These are phyloP conservation scores for Wilcoxina mikolae DNA, from an alignment of 495 filamentous ascomycete species.

Conservation along the genomic window DNA sequence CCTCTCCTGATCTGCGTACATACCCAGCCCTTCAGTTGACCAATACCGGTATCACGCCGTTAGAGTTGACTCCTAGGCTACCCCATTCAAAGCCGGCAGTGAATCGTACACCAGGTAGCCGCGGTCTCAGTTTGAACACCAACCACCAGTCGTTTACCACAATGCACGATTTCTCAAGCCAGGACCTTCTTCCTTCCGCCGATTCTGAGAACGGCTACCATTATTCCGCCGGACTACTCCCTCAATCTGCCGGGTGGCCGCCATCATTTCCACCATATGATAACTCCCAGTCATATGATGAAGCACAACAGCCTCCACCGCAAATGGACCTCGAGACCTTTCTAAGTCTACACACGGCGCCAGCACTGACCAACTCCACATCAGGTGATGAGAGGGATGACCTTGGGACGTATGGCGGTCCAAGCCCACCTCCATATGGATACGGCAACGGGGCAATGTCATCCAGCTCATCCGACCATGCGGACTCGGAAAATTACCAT, in stretches of 20 bases:
- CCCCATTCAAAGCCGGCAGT: conserved; percentile 17
- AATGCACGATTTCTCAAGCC: conserved; percentile 22
- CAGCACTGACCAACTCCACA: conserved; percentile 21
- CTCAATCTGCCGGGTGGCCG: conserved; percentile 27
- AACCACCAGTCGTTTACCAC: conserved; percentile 21
- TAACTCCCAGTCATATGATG: conserved; percentile 18
- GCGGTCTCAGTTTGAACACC: conserved; percentile 26
- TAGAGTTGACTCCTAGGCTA: conserved; percentile 25
- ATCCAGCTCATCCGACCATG: conserved; percentile 27
- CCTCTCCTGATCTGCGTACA: conserved; percentile 25
- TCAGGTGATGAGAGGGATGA: conserved; percentile 28
- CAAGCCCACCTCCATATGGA: conserved; percentile 19
- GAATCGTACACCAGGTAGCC: conserved; percentile 11
- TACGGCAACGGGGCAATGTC: conserved; percentile 21
- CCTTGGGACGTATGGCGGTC: conserved; percentile 20
- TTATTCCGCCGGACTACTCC: conserved; percentile 26
- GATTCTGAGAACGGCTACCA: conserved; percentile 21
- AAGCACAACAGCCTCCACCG: conserved; percentile 8
- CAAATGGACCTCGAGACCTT: conserved; percentile 19
- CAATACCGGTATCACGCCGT: conserved; percentile 20
- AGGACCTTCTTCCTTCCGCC: conserved; percentile 25
- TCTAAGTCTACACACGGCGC: conserved; percentile 7
- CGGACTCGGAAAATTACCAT: conserved; percentile 25
- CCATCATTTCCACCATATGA: conserved; percentile 20
- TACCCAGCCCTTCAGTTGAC: conserved; percentile 26